Base-by-base conservation (phyloP, 2,329 filamentous ascomycete species). In the Botryotinia narcissicola region DNA sequence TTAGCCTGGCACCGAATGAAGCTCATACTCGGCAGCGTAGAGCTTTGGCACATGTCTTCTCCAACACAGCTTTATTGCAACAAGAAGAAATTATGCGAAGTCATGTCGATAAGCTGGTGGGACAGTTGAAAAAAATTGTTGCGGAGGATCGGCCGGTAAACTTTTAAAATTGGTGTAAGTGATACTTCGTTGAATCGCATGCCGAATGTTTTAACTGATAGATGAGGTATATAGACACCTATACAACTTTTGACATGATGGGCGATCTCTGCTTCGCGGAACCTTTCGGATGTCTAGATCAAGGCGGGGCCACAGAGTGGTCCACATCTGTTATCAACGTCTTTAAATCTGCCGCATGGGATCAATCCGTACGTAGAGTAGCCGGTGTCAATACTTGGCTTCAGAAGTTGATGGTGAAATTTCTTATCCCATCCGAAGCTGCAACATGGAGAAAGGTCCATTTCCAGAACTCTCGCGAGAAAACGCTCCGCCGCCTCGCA, bases 221-320 rank as follows among this genome's bases (percentile, higher is more conserved):
- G 42, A 20, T 44, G 42, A 44, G 42, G 16, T 18, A 25, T n/a
- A n/a, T 48, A 73, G 71, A 68, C 25, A 73, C 71, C 60, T 82
- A 78, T 73, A 71, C 78, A 7, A 79, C 82, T 8, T 83, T 83
- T 75, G 82, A 83, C 74, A 78, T 83, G 40, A 80, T 83, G 54
- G 83, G 83, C 29, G 83, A 85, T 73, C 79, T 85, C 48, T 81
- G 83, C 0, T 85, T 85, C 74, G 84, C 83, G 4, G 81, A 84
- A 70, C 80, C 82, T 1, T 84, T 83, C 75, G 77, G 78, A 16
- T 80, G 78, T 71, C 73, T 83, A 22, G 74, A 80, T 51, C 75
- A 75, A 62, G 80, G 79, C 76, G 67, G 48, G 32, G 32, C 63
- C 3, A 73, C 71, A 40, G 71, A 73, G 22, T 73, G 71, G 63